These are phyloP conservation scores for Penicillium corylophilum DNA, from an alignment of 2,329 filamentous ascomycete genomes.

Conservation along the genomic window DNA sequence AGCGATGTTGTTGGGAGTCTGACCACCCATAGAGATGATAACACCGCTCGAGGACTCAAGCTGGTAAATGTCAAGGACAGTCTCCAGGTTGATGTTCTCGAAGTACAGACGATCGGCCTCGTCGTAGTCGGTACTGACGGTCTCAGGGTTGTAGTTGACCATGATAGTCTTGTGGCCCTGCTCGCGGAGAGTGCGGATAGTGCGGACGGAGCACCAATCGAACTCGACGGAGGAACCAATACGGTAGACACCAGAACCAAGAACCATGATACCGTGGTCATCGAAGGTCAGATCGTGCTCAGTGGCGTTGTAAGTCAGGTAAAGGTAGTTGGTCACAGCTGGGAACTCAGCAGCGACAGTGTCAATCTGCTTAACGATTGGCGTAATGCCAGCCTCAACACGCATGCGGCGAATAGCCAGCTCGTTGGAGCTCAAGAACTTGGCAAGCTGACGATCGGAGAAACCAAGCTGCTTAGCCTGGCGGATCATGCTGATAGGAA, in stretches of 20 bases:
- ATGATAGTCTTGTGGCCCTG: constrained; percentile 91
- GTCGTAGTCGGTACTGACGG: constrained; percentile 86
- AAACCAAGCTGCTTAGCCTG: constrained; percentile 93
- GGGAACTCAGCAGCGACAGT: constrained; percentile 97
- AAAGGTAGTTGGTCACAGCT: constrained; percentile 91
- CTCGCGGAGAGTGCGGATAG: constrained; percentile 84
- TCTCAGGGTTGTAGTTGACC: constrained; percentile 93
- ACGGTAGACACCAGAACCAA: constrained; percentile 92
- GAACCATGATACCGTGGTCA: constrained; percentile 92
- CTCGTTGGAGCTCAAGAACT: constrained; percentile 93
- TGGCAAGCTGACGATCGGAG: constrained; percentile 87
- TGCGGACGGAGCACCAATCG: constrained; percentile 96
- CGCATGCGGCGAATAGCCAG: constrained; percentile 80
- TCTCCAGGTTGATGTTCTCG: constrained; percentile 90
- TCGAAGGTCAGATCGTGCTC: constrained; percentile 81
- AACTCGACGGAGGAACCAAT: constrained; percentile 98
- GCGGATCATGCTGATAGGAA: constrained; percentile 65
- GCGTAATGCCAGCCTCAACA: constrained; percentile 80
- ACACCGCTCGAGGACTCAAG: constrained; percentile 80
- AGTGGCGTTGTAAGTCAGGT: constrained; percentile 90
- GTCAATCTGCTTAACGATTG: constrained; percentile 96
- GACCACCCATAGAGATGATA: constrained; percentile 92
- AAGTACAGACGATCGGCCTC: constrained; percentile 95
- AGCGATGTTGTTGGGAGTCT: constrained; percentile 97
- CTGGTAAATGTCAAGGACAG: constrained; percentile 88